Evolutionary conservation across 2,329 filamentous ascomycete species (phyloP), one percentile per base, ranked within the genome.

Genomic region (Venturia effusa): DNA sequence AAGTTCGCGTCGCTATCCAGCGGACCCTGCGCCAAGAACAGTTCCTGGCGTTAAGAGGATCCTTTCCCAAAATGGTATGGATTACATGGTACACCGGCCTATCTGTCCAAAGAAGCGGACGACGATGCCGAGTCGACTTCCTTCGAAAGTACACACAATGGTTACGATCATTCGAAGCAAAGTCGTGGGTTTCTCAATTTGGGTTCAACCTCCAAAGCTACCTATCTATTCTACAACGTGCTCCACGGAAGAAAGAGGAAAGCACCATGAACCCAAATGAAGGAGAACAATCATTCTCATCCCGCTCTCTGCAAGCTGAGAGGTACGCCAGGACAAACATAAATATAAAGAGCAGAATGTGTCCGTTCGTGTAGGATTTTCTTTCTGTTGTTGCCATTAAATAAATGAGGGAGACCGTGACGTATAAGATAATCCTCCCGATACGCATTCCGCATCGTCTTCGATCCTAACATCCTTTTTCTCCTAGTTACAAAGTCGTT

Each of bases 161-260:
- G n/a, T n/a, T n/a, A n/a, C n/a, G n/a, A n/a, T n/a, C n/a, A n/a
- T n/a, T n/a, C n/a, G n/a, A n/a, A n/a, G n/a, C n/a, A n/a, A n/a
- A n/a, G n/a, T n/a, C n/a, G 24, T 34, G n/a, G 15, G 32, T 6
- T n/a, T 17, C 34, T 57, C 51, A 57, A 57, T 57, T 57, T 57
- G 30, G 27, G 51, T 11, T 57, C 30, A 57, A 34, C 51, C 30
- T 34, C 15, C 51, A 34, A 32, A 19, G 51, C 51, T 17, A n/a
- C 30, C 51, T n/a, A 57, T 57, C 51, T 57, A 57, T 57, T 57
- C 51, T 57, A 57, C 51, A 57, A 34, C 51, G 27, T 32, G 27
- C 51, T 34, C 51, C 34, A 57, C 30, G 27, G 51, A 34, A 57
- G 51, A 57, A 57, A 57, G 30, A 57, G 27, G 51, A 57, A 57